Percentiles rank a stretch among this genome's conserved stretches.
Evolutionary conservation across 495 filamentous ascomycete genomes (phyloP).

Genomic region (Pseudomonodictys pantanalensis): DNA sequence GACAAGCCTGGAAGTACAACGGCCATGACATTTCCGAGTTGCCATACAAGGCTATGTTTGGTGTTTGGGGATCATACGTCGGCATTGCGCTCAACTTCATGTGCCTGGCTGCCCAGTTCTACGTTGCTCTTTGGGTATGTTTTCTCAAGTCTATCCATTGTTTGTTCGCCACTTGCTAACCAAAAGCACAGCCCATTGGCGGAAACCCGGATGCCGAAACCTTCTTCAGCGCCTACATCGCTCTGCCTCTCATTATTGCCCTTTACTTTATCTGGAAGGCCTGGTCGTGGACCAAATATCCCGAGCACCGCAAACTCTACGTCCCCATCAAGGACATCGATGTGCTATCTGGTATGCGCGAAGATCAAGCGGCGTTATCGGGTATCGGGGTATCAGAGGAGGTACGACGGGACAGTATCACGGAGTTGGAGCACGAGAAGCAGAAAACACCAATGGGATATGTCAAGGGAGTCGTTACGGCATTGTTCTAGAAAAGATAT

Average conservation of each 20-base stretch:
- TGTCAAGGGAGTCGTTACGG: neutral
- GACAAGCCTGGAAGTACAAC: conserved; percentile 43
- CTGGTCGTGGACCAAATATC: conserved; percentile 11
- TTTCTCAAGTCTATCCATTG: neutral
- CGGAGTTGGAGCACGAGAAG: conserved; percentile 4
- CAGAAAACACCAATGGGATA: conserved; percentile 2
- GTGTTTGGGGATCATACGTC: conserved; percentile 23
- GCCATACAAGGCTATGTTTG: conserved; percentile 22
- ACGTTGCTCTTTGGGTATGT: conserved; percentile 31
- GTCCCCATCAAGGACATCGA: conserved; percentile 33
- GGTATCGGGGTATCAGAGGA: conserved; percentile 12
- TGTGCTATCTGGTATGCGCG: conserved; percentile 32
- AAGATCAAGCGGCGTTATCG: conserved; percentile 18
- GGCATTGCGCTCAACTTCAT: conserved; percentile 25
- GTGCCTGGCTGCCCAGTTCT: conserved; percentile 28
- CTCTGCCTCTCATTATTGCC: conserved; percentile 28
- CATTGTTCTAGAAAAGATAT: conserved; percentile 16
- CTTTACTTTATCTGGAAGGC: conserved; percentile 34
- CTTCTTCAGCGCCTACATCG: conserved; percentile 37
- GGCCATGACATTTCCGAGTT: conserved; percentile 27
- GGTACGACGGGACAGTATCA: conserved; percentile 8
- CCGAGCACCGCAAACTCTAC: conserved; percentile 17
- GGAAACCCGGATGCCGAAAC: conserved; percentile 19
- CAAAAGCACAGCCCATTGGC: conserved; percentile 25
- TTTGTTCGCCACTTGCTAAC: neutral